phyloP scores from a whole-genome alignment of 306 rosid species.

The Vigna reflexopilosa region DNA sequence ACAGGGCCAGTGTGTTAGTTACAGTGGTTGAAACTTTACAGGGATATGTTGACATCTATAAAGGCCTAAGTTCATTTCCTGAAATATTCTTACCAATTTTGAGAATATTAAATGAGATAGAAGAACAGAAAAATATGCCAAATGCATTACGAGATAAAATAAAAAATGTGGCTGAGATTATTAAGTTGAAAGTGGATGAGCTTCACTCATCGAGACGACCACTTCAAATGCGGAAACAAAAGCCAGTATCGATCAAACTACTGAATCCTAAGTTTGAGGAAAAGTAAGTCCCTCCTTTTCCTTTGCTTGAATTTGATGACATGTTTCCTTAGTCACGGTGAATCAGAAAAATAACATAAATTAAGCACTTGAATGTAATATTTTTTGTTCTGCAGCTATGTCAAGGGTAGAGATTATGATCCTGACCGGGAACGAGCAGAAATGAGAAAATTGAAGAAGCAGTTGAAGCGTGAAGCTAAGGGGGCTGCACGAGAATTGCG shows the following conservation, averaged over 20 bases:
- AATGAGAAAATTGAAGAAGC: conserved; percentile 70
- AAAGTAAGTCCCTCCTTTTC: conserved; percentile 58
- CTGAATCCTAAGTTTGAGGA: conserved; percentile 86
- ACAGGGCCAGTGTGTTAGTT: conserved; percentile 76
- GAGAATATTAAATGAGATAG: conserved; percentile 57
- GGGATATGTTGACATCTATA: conserved; percentile 61
- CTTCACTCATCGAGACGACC: conserved; percentile 66
- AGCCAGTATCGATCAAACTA: conserved; percentile 82
- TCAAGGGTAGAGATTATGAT: conserved; percentile 90
- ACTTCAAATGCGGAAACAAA: conserved; percentile 87
- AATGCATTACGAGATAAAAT: conserved; percentile 56
- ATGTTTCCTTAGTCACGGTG: not conserved
- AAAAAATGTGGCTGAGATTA: conserved; percentile 62
- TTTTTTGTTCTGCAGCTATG: conserved; percentile 67
- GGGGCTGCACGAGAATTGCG: conserved; percentile 90
- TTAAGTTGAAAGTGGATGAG: conserved; percentile 60
- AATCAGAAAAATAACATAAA: conserved; percentile 12
- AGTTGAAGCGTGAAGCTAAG: conserved; percentile 70
- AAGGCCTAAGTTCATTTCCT: conserved; percentile 79
- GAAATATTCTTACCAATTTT: conserved; percentile 78
- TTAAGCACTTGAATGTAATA: conserved; percentile 37
- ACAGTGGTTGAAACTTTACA: conserved; percentile 67
- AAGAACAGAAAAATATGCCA: conserved; percentile 61
- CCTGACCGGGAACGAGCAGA: conserved; percentile 77
- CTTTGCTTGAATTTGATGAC: conserved; percentile 2